Base-by-base conservation (phyloP, 306 rosid genomes). In the Biancaea sappan region DNA sequence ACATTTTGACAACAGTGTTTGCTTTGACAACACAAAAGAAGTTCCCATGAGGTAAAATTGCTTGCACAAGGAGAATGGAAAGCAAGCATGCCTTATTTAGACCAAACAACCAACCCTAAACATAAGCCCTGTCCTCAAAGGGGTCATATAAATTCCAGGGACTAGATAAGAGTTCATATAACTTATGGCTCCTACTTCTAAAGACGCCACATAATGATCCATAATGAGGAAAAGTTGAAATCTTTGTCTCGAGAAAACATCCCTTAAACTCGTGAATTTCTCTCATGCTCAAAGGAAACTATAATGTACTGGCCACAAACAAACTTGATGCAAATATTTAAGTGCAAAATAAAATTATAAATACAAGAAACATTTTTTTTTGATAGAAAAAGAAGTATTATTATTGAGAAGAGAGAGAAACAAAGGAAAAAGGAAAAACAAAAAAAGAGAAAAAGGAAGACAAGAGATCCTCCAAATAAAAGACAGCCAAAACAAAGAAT, bases 61-160 rank as follows among this genome's bases (percentile, higher is more conserved):
- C 31, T 38, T 41, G 18, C 48, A 50, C n/a, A 21, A 48, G 46
- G 60, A 46, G 48, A 69, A 26, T 38, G n/a, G 66, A 38, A 12
- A 6, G 57, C 24, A 12, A 6, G 57, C 24, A 40, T 66, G 22
- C 24, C 22, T 52, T 52, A 62, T 48, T 34, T 53, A 24, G 37
- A 54, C 50, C 77, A 69, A 71, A 15, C 46, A 75, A 26, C 59
- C 66, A 65, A 52, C 56, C 16, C 53, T 34, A 32, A 71, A 26
- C 61, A 16, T 28, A 28, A n/a, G n/a, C n/a, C n/a, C n/a, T n/a
- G n/a, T n/a, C n/a, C n/a, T n/a, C n/a, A n/a, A n/a, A n/a, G n/a
- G n/a, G n/a, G 61, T 54, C 57, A 50, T 18, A 50, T 10, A 50
- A 21, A 21, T n/a, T 50, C 12, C 57, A 50, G 3, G 1, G 15